phyloP scores from a whole-genome alignment of 768 basidiomycete species.

The Boletales sp. region DNA sequence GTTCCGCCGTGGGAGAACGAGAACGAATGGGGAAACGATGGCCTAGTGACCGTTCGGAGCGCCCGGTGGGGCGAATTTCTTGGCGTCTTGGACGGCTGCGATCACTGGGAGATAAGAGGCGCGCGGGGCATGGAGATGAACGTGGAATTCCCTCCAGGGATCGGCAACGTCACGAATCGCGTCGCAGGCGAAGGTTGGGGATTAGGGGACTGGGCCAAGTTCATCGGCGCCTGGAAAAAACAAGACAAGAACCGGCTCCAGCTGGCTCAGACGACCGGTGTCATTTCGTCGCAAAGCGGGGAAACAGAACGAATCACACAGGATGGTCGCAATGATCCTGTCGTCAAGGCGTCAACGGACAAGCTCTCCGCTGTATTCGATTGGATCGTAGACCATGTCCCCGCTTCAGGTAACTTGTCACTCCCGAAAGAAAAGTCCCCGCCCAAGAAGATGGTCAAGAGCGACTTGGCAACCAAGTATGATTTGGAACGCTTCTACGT shows the following conservation, averaged over 20 bases:
- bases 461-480: constrained; percentile 60
- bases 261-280: constrained; percentile 21
- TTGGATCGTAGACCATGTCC: constrained; percentile 74
- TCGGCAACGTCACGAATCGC: constrained; percentile 32
- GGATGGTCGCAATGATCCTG: constrained; percentile 44
- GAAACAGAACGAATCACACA: constrained; percentile 21
- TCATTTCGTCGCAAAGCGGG: constrained; percentile 5
- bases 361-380: constrained; percentile 73
- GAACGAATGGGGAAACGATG: constrained; percentile 81
- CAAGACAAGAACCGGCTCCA: constrained; percentile 43
- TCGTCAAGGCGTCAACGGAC: constrained; percentile 65
- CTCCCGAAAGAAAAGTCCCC: constrained; percentile 17
- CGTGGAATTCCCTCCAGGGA: constrained; percentile 55
- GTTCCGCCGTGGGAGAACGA: constrained; percentile 48
- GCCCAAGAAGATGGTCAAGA: constrained; percentile 30
- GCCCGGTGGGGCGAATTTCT: constrained; percentile 97
- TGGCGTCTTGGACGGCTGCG: constrained; percentile 82
- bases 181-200: constrained; percentile 44
- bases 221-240: constrained; percentile 59
- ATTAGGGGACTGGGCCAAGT: constrained; percentile 55
- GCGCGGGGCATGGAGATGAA: constrained; percentile 73
- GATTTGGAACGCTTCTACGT: constrained; percentile 90
- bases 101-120: constrained; percentile 97
- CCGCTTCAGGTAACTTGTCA: constrained; percentile 27
- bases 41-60: constrained; percentile 86